phyloP scores from a whole-genome alignment of 208 protist species.

The Trypanosoma melophagium region DNA sequence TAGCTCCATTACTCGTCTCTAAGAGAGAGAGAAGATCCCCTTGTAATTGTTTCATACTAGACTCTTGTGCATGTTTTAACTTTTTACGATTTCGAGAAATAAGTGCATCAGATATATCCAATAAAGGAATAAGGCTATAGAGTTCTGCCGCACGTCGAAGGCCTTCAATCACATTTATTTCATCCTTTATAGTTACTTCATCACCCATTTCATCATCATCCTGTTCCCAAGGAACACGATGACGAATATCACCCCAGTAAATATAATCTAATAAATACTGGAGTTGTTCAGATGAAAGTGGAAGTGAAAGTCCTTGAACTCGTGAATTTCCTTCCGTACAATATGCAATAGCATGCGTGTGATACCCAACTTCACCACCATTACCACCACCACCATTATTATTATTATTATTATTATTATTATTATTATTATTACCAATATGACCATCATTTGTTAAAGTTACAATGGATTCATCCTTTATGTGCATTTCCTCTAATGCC shows the following conservation, averaged over 20 bases:
- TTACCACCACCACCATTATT: not conserved
- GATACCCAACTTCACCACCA: conserved; percentile 31
- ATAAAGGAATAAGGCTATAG: conserved; percentile 54
- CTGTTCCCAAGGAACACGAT: conserved; percentile 51
- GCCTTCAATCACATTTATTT: conserved; percentile 27
- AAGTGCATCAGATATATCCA: conserved; percentile 47
- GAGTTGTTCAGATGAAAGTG: conserved; percentile 56
- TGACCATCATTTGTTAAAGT: no score
- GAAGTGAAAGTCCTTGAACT: conserved; percentile 51
- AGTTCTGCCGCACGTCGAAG: conserved; percentile 40
- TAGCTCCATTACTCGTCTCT: conserved; percentile 35
- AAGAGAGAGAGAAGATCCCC: conserved; percentile 57
- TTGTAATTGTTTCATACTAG: conserved; percentile 42
- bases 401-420: not conserved
- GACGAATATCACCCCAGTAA: conserved; percentile 66
- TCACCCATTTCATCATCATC: conserved; percentile 40
- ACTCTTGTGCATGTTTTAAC: conserved; percentile 38
- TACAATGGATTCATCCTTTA: no score
- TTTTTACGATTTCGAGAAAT: conserved; percentile 37
- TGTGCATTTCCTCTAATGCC: conserved; percentile 1
- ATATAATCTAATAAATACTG: conserved; percentile 63
- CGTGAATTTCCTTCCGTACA: conserved; percentile 70
- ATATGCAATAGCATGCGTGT: conserved; percentile 49
- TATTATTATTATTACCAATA: not conserved
- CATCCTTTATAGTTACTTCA: conserved; percentile 10